phyloP scores from a whole-genome alignment of 768 basidiomycete genomes.

The Coprinopsis sp. region DNA sequence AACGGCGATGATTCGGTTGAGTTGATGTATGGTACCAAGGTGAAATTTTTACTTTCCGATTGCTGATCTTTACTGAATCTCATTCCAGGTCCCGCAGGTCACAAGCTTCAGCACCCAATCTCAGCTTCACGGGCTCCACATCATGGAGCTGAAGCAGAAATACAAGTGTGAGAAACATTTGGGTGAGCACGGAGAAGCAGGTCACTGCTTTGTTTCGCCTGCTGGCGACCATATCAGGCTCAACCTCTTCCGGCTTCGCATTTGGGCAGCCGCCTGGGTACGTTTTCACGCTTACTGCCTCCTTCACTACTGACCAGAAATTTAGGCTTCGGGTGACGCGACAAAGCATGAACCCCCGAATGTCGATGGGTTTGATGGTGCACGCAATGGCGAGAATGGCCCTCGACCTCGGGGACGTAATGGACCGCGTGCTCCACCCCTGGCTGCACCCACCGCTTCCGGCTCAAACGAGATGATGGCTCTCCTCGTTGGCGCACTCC shows the following conservation, averaged over 20 bases:
- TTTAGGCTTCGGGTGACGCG: conserved; percentile 14
- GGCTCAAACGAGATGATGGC: neutral
- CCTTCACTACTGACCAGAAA: neutral
- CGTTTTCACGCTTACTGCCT: conserved; percentile 3
- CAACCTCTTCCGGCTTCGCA: conserved; percentile 8
- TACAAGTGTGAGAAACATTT: conserved; percentile 14
- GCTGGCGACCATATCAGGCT: conserved; percentile 11
- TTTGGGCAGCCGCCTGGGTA: conserved; percentile 11
- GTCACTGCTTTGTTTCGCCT: conserved; percentile 10
- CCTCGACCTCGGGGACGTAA: neutral
- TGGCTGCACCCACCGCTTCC: neutral
- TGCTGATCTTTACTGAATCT: neutral
- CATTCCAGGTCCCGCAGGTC: conserved; percentile 10
- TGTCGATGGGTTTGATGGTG: conserved; percentile 13
- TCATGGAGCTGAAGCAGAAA: conserved; percentile 13
- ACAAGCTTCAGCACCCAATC: conserved; percentile 5
- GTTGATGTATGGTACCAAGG: no score
- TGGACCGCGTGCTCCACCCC: neutral
- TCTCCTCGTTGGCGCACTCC: neutral
- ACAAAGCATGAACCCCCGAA: conserved; percentile 16
- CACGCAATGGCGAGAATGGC: neutral
- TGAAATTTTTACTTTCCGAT: neutral
- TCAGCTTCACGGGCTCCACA: conserved; percentile 9
- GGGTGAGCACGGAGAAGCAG: conserved; percentile 14
- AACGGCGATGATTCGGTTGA: neutral